Evolutionary conservation across 805 yeast genomes (phyloP).

Genomic region (Nakazawaea holstii): DNA sequence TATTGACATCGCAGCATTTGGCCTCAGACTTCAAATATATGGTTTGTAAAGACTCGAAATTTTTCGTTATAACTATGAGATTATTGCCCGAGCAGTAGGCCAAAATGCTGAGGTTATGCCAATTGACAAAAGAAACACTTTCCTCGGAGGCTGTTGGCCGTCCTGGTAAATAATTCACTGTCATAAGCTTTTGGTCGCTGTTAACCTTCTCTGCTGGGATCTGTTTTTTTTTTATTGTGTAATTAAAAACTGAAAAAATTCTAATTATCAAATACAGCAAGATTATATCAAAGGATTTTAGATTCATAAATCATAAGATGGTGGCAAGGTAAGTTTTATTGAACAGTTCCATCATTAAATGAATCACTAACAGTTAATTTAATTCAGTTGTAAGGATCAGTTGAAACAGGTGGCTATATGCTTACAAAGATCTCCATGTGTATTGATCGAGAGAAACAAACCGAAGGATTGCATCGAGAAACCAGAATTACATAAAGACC

Average conservation of each 20-base stretch:
- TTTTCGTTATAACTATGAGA: slow-evolving; percentile 57
- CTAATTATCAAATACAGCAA: too few species aligned
- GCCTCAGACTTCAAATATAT: slow-evolving; percentile 67
- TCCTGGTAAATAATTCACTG: slow-evolving; percentile 76
- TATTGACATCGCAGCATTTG: slow-evolving; percentile 57
- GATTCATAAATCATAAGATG: background rate
- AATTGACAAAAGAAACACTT: slow-evolving; percentile 51
- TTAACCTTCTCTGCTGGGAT: background rate
- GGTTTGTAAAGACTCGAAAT: slow-evolving; percentile 62
- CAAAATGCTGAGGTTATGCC: slow-evolving; percentile 62
- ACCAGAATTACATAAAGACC: slow-evolving; percentile 66
- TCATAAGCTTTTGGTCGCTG: slow-evolving; percentile 31
- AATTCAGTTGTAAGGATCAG: slow-evolving; percentile 81
- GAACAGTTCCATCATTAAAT: too few species aligned
- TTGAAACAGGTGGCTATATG: slow-evolving; percentile 94
- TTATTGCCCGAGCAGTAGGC: slow-evolving; percentile 88
- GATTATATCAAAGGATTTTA: too few species aligned
- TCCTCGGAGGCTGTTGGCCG: slow-evolving; percentile 60
- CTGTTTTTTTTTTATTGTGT: background rate
- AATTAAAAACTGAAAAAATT: background rate
- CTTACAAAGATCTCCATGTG: slow-evolving; percentile 95
- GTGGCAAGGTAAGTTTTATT: background rate
- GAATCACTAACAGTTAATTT: slow-evolving; percentile 1
- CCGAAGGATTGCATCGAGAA: slow-evolving; percentile 85
- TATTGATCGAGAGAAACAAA: slow-evolving; percentile 79